phyloP scores from a whole-genome alignment of 23 red algal genomes.

The Gracilaria domingensis region DNA sequence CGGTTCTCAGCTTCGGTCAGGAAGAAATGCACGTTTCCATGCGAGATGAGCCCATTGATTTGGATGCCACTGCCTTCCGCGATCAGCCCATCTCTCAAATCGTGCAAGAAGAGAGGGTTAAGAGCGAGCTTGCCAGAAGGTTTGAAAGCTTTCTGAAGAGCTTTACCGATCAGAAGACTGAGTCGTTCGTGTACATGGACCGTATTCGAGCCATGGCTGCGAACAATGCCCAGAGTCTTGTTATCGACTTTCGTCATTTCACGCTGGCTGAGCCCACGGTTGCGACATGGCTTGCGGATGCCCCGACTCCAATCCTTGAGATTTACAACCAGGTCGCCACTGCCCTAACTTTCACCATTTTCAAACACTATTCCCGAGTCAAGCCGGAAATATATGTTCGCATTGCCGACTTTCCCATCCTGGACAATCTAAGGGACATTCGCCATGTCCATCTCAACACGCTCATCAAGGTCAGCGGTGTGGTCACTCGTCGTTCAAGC shows the following conservation, averaged over 20 bases:
- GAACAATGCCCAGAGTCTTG: constrained; percentile 89
- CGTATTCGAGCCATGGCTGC: constrained; percentile 89
- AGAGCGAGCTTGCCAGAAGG: constrained; percentile 72
- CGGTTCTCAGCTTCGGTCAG: constrained; percentile 46
- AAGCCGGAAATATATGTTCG: constrained; percentile 94
- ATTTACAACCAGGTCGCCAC: constrained; percentile 95
- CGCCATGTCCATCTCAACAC: constrained; percentile 99
- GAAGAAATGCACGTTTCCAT: constrained; percentile 36
- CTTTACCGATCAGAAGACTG: constrained; percentile 79
- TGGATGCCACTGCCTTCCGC: constrained; percentile 62
- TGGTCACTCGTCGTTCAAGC: constrained; percentile 91
- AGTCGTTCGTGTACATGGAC: constrained; percentile 80
- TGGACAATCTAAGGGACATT: constrained; percentile 94
- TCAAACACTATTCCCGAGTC: constrained; percentile 82
- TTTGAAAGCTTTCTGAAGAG: constrained; percentile 79
- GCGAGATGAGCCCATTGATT: constrained; percentile 65
- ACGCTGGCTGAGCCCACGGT: constrained; percentile 81
- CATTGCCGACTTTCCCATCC: constrained; percentile 94
- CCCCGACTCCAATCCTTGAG: constrained; percentile 87
- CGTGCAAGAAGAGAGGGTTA: constrained; percentile 63
- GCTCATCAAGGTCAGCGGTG: constrained; percentile 92
- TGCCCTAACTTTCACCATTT: constrained; percentile 80
- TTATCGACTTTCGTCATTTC: constrained; percentile 89
- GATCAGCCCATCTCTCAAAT: constrained; percentile 69
- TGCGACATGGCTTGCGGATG: constrained; percentile 95